A percentile compares a stretch with the other conserved stretches of the same genome.
Conservation (phyloP, 495 filamentous ascomycete species). For the Aspergillus heteromorphus region DNA sequence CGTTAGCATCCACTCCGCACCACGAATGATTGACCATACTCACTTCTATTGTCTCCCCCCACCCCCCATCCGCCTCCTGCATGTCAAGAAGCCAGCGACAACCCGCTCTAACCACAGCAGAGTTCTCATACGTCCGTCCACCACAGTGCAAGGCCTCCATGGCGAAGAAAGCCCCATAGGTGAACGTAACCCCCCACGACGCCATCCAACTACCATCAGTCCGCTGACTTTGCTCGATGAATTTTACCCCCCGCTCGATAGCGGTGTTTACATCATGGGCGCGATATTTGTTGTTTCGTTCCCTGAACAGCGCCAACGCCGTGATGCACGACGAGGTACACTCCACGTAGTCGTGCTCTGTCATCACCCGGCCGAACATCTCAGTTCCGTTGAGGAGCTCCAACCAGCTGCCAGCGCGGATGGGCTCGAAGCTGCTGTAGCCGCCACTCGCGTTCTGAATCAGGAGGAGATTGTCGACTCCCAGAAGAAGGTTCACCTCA, state of each 20-base stretch:
- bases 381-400: constrained; percentile 20
- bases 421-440: constrained; percentile 15
- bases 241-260: constrained; percentile 9
- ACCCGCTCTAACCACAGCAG: background rate
- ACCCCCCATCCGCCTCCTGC: background rate
- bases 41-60: constrained; percentile 1
- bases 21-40: background rate
- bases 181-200: constrained; percentile 18
- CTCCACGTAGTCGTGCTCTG: constrained; percentile 18
- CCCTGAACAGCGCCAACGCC: constrained; percentile 10
- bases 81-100: background rate
- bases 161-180: constrained; percentile 18
- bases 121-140: background rate
- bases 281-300: constrained; percentile 10
- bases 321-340: constrained; percentile 17
- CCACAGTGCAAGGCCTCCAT: constrained; percentile 15
- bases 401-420: constrained; percentile 6
- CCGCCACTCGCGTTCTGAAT: constrained; percentile 13
- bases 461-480: constrained; percentile 12
- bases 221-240: constrained; percentile 9
- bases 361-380: constrained; percentile 15
- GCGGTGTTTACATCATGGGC: constrained; percentile 3
- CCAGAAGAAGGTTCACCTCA: background rate
- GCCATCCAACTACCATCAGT: constrained; percentile 19
- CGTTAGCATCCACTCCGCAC: background rate